These are phyloP conservation scores for Xylaria polymorpha DNA, from an alignment of 2,329 filamentous ascomycete genomes.

Conservation along the genomic window DNA sequence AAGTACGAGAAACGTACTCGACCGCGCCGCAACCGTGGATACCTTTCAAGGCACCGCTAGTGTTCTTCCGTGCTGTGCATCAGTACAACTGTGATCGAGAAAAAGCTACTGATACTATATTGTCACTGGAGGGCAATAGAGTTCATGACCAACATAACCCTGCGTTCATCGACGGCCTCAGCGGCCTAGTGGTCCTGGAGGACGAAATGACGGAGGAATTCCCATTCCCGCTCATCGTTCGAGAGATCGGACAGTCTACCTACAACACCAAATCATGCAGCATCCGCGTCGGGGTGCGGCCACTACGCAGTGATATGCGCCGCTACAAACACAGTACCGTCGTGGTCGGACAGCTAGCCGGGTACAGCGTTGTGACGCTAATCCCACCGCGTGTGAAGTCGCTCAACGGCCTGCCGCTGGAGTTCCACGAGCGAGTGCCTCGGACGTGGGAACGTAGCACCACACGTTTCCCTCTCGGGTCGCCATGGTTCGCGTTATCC, in stretches of 20 bases:
- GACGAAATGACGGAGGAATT: conserved; percentile 34
- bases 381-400: conserved; percentile 22
- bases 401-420: conserved; percentile 23
- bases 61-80: conserved; percentile 34
- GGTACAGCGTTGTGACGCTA: conserved; percentile 34
- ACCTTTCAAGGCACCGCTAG: conserved; percentile 33
- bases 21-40: not conserved
- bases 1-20: conserved; percentile 6
- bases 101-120: too few relatives aligned
- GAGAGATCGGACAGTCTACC: conserved; percentile 27
- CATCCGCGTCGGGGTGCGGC: conserved; percentile 36
- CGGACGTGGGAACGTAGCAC: not conserved
- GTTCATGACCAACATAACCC: not conserved
- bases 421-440: conserved; percentile 18
- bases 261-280: conserved; percentile 33
- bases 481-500: not conserved
- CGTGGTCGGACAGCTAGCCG: conserved; percentile 37
- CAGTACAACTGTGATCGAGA: conserved; percentile 32
- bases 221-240: conserved; percentile 34
- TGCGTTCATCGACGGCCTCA: conserved; percentile 21
- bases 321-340: conserved; percentile 19
- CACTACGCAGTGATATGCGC: conserved; percentile 29
- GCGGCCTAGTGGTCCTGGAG: conserved; percentile 27
- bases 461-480: not conserved
- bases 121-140: not conserved